Percentiles rank a stretch among this genome's conserved stretches.
phyloP scores from a whole-genome alignment of 108 stramenopile genomes.

The Cylindrotheca closterium region DNA sequence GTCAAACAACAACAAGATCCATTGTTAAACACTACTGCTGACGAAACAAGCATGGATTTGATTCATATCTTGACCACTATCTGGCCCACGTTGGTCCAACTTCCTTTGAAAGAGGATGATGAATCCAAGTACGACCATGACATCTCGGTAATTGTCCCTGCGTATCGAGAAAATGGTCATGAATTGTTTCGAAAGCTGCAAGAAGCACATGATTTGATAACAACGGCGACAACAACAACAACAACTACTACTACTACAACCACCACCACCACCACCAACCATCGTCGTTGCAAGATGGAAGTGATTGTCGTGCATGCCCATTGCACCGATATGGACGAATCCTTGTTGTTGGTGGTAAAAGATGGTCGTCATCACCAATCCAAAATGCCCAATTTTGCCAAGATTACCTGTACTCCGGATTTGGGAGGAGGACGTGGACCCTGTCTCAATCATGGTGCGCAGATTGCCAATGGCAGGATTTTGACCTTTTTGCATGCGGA shows the following conservation, averaged over 20 bases:
- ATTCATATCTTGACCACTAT: conserved; percentile 1
- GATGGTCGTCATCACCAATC: background rate
- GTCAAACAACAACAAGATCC: conserved; percentile 1
- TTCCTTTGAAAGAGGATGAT: conserved; percentile 1
- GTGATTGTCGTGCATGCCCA: conserved; percentile 59
- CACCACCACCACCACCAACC: too few species aligned
- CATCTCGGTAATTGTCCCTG: conserved; percentile 68
- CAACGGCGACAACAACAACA: background rate
- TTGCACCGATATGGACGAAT: conserved; percentile 26
- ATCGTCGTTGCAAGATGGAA: conserved; percentile 39
- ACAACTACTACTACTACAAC: background rate
- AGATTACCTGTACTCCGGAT: background rate
- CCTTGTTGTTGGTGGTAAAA: background rate
- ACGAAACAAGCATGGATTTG: background rate
- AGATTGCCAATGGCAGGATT: conserved; percentile 51
- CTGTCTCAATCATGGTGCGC: conserved; percentile 76
- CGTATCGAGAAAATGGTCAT: conserved; percentile 45
- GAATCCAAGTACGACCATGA: conserved; percentile 20
- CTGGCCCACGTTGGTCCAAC: conserved; percentile 10
- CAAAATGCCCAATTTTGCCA: background rate
- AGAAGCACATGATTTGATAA: background rate
- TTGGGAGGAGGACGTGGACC: conserved; percentile 68
- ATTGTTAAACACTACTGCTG: background rate
- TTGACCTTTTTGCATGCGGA: conserved; percentile 83
- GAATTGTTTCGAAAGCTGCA: conserved; percentile 7